phyloP scores from a whole-genome alignment of 169 alveolate genomes.

The Plasmodium knowlesi region DNA sequence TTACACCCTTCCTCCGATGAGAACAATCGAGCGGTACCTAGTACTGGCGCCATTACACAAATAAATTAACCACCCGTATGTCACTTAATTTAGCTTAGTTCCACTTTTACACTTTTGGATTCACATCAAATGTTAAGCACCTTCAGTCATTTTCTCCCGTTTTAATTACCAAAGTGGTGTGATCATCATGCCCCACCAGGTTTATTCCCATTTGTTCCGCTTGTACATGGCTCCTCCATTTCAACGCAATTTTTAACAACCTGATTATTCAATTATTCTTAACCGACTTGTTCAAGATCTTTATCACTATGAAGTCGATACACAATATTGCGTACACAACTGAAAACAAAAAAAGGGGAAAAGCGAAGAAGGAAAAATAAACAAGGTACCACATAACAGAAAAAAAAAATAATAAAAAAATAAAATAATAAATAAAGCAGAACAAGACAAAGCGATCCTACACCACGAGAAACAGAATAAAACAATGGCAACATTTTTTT shows the following conservation, averaged over 20 bases:
- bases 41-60: not conserved
- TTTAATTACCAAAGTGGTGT: not conserved
- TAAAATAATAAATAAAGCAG: not conserved
- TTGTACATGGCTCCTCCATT: not conserved
- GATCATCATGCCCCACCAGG: not conserved
- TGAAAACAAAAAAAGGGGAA: not conserved
- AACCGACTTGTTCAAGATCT: not conserved
- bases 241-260: not conserved
- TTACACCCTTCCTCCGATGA: not conserved
- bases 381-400: not conserved
- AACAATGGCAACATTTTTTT: not conserved
- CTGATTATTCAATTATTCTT: conserved; percentile 1
- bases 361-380: not conserved
- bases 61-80: not conserved
- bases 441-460: not conserved
- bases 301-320: not conserved
- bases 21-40: not conserved
- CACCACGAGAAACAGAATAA: not conserved
- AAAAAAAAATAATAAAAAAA: too few relatives aligned
- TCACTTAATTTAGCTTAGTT: not conserved
- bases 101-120: not conserved
- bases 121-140: not conserved
- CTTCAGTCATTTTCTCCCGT: not conserved
- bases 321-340: not conserved
- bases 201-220: not conserved